These are phyloP conservation scores for Parsonsia alboflavescens DNA, from an alignment of 257 asterid species.

Conservation along the genomic window DNA sequence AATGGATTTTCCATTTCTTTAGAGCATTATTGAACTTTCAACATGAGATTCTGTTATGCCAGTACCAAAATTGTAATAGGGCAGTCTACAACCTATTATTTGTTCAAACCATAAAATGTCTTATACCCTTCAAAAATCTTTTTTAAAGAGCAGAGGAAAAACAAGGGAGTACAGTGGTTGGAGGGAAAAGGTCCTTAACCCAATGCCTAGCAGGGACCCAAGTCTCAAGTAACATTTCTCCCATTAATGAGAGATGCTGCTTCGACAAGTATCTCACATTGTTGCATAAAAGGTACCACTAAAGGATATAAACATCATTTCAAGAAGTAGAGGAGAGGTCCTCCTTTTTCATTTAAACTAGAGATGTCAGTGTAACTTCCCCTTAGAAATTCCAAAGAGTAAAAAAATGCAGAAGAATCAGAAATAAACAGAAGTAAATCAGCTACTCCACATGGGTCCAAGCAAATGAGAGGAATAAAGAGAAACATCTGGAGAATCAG, in stretches of 20 bases:
- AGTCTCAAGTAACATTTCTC: no score
- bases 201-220: no score
- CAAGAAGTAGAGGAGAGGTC: background rate
- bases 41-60: background rate
- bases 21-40: background rate
- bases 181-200: no score
- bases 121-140: background rate
- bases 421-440: background rate
- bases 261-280: background rate
- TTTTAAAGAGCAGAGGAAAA: no score
- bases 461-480: background rate
- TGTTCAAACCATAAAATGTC: background rate
- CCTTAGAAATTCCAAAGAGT: no score
- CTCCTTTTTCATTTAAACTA: no score
- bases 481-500: background rate
- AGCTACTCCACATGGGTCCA: background rate
- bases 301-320: background rate
- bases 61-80: background rate
- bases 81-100: background rate
- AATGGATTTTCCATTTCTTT: background rate
- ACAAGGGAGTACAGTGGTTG: no score
- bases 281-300: background rate
- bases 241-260: no score
- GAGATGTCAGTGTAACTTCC: no score
- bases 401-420: background rate